These are phyloP conservation scores for Fusarium haematococcum DNA, from an alignment of 2,329 filamentous ascomycete species.

Conservation along the genomic window DNA sequence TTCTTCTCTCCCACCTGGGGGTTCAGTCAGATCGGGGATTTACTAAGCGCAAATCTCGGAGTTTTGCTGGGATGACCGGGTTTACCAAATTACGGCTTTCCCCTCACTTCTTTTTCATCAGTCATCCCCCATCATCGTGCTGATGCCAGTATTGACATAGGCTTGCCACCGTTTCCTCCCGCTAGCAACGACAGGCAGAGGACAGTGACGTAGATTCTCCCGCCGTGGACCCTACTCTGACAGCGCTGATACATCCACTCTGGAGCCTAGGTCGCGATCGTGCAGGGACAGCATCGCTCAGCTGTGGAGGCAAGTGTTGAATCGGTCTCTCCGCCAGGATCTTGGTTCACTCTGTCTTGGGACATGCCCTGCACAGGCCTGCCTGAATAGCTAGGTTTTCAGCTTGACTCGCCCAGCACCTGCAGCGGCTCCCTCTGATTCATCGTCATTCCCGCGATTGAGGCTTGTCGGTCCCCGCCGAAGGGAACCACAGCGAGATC, in stretches of 20 bases:
- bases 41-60: conserved; percentile 1
- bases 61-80: neutral
- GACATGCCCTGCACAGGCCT: neutral
- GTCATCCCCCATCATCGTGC: neutral
- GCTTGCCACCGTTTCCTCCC: conserved; percentile 6
- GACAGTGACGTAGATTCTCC: neutral
- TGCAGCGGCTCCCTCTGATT: neutral
- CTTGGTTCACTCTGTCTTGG: neutral
- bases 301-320: conserved; percentile 5
- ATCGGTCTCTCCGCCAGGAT: neutral
- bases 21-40: conserved; percentile 1
- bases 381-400: neutral
- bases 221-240: neutral
- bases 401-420: neutral
- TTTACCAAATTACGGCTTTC: neutral
- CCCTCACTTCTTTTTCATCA: neutral
- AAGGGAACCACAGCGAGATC: conserved; percentile 20
- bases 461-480: conserved; percentile 27
- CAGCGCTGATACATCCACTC: neutral
- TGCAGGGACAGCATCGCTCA: neutral
- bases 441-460: conserved; percentile 24
- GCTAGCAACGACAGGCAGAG: neutral
- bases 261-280: neutral
- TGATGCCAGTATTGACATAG: conserved; percentile 1
- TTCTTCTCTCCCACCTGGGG: neutral